phyloP scores from a whole-genome alignment of 352 stramenopile genomes.

The Phytophthora pistaciae region DNA sequence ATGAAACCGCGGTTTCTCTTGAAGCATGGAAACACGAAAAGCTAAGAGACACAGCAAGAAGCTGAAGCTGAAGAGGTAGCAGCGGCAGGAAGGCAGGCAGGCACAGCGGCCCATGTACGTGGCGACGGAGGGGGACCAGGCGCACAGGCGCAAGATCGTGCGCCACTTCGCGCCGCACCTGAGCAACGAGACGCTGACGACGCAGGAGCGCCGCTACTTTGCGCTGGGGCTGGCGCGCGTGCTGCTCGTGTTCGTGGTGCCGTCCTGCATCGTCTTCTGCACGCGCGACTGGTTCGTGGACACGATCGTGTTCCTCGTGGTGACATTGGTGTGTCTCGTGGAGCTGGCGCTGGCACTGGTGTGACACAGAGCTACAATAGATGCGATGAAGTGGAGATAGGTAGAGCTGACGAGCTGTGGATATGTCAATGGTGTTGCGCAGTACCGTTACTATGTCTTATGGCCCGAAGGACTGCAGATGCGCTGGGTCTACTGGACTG shows the following conservation, averaged over 20 bases:
- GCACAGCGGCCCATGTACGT: slow-evolving; percentile 31
- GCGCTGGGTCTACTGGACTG: slow-evolving; percentile 77
- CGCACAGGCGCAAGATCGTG: slow-evolving; percentile 79
- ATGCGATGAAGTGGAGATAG: not conserved
- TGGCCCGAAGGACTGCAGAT: slow-evolving; percentile 78
- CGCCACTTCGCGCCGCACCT: slow-evolving; percentile 77
- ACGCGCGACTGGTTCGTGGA: slow-evolving; percentile 65
- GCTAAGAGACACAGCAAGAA: slow-evolving; percentile 14
- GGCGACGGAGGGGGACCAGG: slow-evolving; percentile 44
- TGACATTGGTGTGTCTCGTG: slow-evolving; percentile 56
- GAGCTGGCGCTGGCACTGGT: slow-evolving; percentile 64
- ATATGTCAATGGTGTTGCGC: slow-evolving; percentile 13
- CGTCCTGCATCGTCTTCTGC: slow-evolving; percentile 56
- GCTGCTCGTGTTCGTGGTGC: slow-evolving; percentile 61
- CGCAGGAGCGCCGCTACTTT: slow-evolving; percentile 70
- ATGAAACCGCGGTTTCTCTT: slow-evolving; percentile 24
- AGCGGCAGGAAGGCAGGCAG: no score
- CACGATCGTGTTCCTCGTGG: slow-evolving; percentile 72
- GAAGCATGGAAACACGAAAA: slow-evolving; percentile 11
- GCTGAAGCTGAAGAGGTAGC: not conserved
- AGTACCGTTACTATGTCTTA: slow-evolving; percentile 78
- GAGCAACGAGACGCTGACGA: slow-evolving; percentile 53
- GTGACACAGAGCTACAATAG: slow-evolving; percentile 8
- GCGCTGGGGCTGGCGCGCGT: slow-evolving; percentile 59
- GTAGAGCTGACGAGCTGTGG: slow-evolving; percentile 14